Conservation (phyloP, 805 yeast genomes). For the Candida parachauliodes region DNA sequence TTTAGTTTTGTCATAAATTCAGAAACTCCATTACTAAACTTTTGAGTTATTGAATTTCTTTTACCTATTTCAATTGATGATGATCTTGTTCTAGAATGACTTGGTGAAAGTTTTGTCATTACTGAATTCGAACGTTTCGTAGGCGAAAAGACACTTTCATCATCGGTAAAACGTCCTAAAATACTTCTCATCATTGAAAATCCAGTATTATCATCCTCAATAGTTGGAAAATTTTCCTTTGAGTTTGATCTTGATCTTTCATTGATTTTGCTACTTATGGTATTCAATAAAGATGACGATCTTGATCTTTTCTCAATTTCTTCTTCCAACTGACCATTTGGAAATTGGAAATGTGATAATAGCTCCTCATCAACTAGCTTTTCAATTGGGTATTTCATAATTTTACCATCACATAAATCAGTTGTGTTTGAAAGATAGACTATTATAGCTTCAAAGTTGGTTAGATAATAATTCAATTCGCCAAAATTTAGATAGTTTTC, state of each 20-base stretch:
- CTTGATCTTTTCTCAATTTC: conserved; percentile 35
- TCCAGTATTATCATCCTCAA: conserved; percentile 20
- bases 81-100: conserved; percentile 35
- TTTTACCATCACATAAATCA: conserved; percentile 8
- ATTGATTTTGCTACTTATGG: conserved; percentile 26
- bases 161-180: conserved; percentile 24
- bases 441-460: conserved; percentile 41
- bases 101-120: conserved; percentile 32
- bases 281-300: conserved; percentile 30
- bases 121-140: conserved; percentile 16
- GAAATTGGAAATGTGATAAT: conserved; percentile 24
- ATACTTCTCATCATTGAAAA: conserved; percentile 32
- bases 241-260: conserved; percentile 35
- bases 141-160: conserved; percentile 3
- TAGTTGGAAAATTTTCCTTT: conserved; percentile 26
- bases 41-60: conserved; percentile 33
- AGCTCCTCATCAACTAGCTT: conserved; percentile 30
- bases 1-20: conserved; percentile 42
- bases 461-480: conserved; percentile 35
- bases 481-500: conserved; percentile 32
- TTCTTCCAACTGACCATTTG: conserved; percentile 19
- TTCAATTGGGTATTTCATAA: conserved; percentile 22
- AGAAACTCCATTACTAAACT: conserved; percentile 37
- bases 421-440: conserved; percentile 35
- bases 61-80: conserved; percentile 32